Evolutionary conservation across 805 yeast species (phyloP), one percentile per base, ranked within the genome.

Genomic region (Kodamaea kakaduensis): DNA sequence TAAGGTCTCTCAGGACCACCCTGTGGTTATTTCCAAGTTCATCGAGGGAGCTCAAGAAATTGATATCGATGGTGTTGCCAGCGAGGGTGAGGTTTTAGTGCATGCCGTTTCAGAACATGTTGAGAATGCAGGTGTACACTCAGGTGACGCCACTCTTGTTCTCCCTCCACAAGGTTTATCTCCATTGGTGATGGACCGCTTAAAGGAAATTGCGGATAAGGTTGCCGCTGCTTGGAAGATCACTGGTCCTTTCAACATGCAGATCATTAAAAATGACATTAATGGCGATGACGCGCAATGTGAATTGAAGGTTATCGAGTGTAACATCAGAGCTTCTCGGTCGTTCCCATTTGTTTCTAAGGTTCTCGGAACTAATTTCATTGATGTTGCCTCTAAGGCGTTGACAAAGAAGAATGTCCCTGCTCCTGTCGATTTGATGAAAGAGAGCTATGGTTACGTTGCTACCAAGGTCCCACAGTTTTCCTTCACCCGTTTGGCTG

Each of bases 261-360:
- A 93, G 72, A 81, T 93, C 59, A 93, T 93, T 62, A 81, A 83
- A 64, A 79, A 81, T 41, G 79, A 75, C 45, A 69, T 77, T 48
- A 72, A 74, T 41, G 77, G 78, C 32, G 71, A 68, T 38, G 71
- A 69, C 34, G 72, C 77, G 34, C 80, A 78, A 43, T 61, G 67
- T 38, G 66, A 65, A 41, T 75, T 89, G 56, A 93, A 93, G 75
- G 98, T 93, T 42, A 93, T 93, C 60, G 98, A 93, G 70, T 93
- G 98, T 78, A 93, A 93, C 66, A 84, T 93, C 52, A 84, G 98
- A 67, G 98, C 98, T 34, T 90, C 97, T 5, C 81, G 98, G 64
- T 90, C 97, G 10, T 93, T 93, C 90, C 98, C 98, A 61, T 93
- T 93, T 60, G 96, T 90, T 24, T 90, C 97, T 32, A 93, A 93